Conservation (phyloP, 2,329 filamentous ascomycete genomes). For the Nothomitra cinnamomea region DNA sequence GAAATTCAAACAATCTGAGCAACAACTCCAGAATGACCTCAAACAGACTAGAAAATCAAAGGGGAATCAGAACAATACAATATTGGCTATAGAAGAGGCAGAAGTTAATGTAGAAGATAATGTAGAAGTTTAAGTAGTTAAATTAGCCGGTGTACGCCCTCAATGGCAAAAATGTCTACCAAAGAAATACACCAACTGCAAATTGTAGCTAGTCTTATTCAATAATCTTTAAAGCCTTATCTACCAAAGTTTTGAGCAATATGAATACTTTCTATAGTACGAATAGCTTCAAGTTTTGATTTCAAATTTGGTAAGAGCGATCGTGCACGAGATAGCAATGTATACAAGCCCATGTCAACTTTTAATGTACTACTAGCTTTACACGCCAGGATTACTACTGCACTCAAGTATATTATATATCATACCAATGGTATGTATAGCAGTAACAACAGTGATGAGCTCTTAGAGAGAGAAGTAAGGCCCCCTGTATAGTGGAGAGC, state of each 20-base stretch:
- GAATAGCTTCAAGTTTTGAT: neutral
- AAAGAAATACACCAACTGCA: neutral
- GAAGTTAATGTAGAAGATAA: neutral
- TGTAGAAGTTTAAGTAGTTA: neutral
- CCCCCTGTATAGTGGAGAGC: too few species aligned
- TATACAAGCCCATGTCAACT: neutral
- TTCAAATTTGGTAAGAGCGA: neutral
- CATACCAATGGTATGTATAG: too few species aligned
- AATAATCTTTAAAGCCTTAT: neutral
- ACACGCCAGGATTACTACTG: too few species aligned
- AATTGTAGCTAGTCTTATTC: neutral
- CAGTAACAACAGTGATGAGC: too few species aligned
- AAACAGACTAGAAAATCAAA: neutral
- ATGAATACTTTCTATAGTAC: neutral
- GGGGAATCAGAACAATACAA: neutral
- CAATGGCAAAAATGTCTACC: neutral
- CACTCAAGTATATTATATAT: too few species aligned
- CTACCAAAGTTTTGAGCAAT: neutral
- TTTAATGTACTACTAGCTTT: too few species aligned
- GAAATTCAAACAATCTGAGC: neutral
- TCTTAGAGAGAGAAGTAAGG: too few species aligned
- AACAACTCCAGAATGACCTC: neutral
- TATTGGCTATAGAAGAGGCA: neutral
- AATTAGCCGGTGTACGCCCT: neutral
- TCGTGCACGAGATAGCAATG: neutral